Base-by-base conservation (phyloP, 2,329 filamentous ascomycete species). In the Epichloe baconii region DNA sequence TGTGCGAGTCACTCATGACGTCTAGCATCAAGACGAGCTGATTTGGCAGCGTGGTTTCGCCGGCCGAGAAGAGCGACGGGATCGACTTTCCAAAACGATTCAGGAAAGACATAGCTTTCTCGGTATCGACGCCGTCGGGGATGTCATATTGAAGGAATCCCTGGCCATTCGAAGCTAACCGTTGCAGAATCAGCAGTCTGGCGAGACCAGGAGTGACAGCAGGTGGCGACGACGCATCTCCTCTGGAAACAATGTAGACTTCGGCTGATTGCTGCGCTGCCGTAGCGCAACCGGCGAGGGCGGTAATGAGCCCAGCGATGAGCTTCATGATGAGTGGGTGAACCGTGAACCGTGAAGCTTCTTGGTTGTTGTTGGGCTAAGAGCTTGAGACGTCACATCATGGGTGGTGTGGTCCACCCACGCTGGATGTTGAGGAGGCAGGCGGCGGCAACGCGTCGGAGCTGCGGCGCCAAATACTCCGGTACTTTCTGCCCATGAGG, bases 11-110 rank as follows among this genome's bases (percentile, higher is more conserved):
- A 17, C 70, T 73, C 65, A 77, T 68, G 59, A 81, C 78, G 61
- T 83, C 75, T 48, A 84, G 68, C 57, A 80, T 64, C 48, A 84
- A 66, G 26, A 85, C 66, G 40, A 85, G 71, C 64, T 86, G 80
- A 49, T 66, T 69, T 5, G 73, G 70, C 38, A 57, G 57, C 49
- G 54, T 56, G 47, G 66, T 60, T 17, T 61, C 56, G 11, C 56
- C 55, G 42, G 66, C 60, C 4, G 62, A 52, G 57, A 86, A 81
- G 36, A 86, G 66, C 19, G 71, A 63, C 50, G 67, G 58, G 6
- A 74, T 65, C 34, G 68, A 61, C 55, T 75, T 78, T 55, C 80
- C 82, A 63, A 80, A 85, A 47, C 68, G 68, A 60, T 80, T 79
- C 60, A 88, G 69, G 57, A 78, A 68, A 47, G 71, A 68, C 40